These are phyloP conservation scores for Gossypium schwendimanii DNA, from an alignment of 441 rosid species.

Conservation along the genomic window DNA sequence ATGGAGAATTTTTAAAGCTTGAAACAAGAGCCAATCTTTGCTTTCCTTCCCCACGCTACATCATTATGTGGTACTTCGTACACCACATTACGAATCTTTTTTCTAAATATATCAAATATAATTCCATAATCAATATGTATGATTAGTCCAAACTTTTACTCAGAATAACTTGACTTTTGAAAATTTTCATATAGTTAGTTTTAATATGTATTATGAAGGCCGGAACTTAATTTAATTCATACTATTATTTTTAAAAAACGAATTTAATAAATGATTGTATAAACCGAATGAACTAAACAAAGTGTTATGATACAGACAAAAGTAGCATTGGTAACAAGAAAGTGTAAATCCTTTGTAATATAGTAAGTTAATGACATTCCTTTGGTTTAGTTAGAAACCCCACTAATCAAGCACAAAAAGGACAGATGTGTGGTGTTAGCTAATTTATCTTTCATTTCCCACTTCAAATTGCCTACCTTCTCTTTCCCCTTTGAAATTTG, in stretches of 20 bases:
- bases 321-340: not conserved
- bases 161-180: no score
- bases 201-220: no score
- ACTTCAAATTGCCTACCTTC: constrained; percentile 7
- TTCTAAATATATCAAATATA: not conserved
- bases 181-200: no score
- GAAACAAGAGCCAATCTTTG: not conserved
- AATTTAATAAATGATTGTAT: not conserved
- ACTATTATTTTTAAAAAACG: no score
- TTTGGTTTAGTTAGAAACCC: constrained; percentile 5
- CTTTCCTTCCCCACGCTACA: not conserved
- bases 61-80: not conserved
- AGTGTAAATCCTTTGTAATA: not conserved
- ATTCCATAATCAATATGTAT: no score
- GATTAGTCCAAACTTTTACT: no score
- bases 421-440: constrained; percentile 18
- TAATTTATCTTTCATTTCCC: not conserved
- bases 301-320: not conserved
- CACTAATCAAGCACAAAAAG: constrained; percentile 13
- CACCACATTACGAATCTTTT: not conserved
- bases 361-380: not conserved
- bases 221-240: no score
- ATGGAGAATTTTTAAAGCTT: constrained; percentile 4
- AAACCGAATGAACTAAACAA: not conserved
- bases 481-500: constrained; percentile 9